phyloP scores from a whole-genome alignment of 164 flowering plant genomes.

The Tetrastigma voinierianum region DNA sequence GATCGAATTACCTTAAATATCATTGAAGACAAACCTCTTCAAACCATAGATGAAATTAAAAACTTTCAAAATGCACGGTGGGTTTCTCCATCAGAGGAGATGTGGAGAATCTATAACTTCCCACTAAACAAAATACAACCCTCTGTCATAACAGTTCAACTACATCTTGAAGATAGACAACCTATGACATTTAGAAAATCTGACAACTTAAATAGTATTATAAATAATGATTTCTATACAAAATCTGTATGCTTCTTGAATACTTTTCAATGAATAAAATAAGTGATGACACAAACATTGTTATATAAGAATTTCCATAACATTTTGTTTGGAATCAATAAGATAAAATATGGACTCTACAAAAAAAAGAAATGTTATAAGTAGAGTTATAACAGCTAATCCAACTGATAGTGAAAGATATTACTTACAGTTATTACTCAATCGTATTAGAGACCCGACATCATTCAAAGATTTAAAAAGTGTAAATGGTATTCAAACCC shows the following conservation, averaged over 20 bases:
- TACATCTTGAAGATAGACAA: not conserved
- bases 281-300: not conserved
- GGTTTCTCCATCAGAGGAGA: not conserved
- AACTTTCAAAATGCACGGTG: too few relatives aligned
- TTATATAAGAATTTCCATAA: not conserved
- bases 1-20: too few relatives aligned
- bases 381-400: not conserved
- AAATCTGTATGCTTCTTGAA: not conserved
- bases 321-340: not conserved
- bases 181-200: not conserved
- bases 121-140: too few relatives aligned
- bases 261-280: not conserved
- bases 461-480: too few relatives aligned
- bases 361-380: too few relatives aligned
- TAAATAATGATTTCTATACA: not conserved
- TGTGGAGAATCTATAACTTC: not conserved
- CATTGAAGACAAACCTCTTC: too few relatives aligned
- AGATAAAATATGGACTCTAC: too few relatives aligned
- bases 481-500: not conserved
- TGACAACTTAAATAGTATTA: not conserved
- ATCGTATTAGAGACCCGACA: too few relatives aligned
- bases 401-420: not conserved
- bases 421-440: too few relatives aligned
- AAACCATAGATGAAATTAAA: not conserved
- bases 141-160: too few relatives aligned